A percentile compares a stretch with the other conserved stretches of the same genome.
Evolutionary conservation across 352 stramenopile species (phyloP).

Genomic region (Aphanomyces stellatus): DNA sequence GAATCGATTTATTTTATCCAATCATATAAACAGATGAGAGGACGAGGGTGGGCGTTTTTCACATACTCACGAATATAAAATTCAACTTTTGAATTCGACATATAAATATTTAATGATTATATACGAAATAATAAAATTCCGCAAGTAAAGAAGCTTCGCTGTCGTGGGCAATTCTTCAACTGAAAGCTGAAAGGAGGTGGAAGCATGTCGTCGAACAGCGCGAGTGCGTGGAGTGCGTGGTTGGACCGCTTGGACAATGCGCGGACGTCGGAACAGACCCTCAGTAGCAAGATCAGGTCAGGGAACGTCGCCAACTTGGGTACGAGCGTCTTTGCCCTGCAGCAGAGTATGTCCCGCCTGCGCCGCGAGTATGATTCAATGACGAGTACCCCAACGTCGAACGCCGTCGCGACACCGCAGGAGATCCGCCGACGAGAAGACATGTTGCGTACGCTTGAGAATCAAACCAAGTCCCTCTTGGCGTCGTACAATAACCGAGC

Average conservation of each 20-base stretch:
- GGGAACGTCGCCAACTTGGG: slow-evolving; percentile 52
- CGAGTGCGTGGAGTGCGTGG: slow-evolving; percentile 68
- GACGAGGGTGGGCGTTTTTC: no score
- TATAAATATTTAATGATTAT: no score
- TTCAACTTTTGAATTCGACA: no score
- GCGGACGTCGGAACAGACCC: slow-evolving; percentile 48
- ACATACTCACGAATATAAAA: no score
- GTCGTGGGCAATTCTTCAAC: not conserved
- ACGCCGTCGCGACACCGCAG: slow-evolving; percentile 16
- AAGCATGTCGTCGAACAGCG: slow-evolving; percentile 7
- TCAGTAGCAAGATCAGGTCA: slow-evolving; percentile 55
- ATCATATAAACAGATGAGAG: no score
- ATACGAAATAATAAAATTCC: no score
- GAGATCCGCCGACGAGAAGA: slow-evolving; percentile 18
- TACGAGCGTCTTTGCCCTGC: slow-evolving; percentile 75
- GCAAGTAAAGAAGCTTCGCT: no score
- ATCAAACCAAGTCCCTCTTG: slow-evolving; percentile 40
- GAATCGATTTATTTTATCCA: no score
- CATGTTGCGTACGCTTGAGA: not conserved
- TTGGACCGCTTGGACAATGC: slow-evolving; percentile 74
- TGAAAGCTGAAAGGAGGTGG: not conserved
- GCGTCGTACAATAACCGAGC: slow-evolving; percentile 66
- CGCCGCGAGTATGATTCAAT: slow-evolving; percentile 72
- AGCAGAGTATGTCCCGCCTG: slow-evolving; percentile 73
- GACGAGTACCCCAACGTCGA: slow-evolving; percentile 6